Conservation (phyloP, 257 asterid genomes). For the Thymus quinquecostatus region DNA sequence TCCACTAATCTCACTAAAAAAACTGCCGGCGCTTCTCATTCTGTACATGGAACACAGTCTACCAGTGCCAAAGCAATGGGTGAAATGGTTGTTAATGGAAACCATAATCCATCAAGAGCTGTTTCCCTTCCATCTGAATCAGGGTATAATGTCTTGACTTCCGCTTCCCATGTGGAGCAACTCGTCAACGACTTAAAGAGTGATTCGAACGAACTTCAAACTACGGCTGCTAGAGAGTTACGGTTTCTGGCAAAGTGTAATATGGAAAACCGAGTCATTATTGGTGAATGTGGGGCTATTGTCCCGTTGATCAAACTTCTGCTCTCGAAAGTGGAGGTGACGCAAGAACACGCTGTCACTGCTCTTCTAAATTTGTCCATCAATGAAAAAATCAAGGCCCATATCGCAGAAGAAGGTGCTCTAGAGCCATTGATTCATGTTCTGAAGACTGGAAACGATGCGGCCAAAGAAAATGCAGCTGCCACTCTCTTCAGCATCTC, state of each 20-base stretch:
- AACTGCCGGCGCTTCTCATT: slow-evolving; percentile 39
- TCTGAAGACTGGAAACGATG: slow-evolving; percentile 67
- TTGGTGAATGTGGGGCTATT: slow-evolving; percentile 82
- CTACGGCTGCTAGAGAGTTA: slow-evolving; percentile 74
- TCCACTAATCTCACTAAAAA: slow-evolving; percentile 30
- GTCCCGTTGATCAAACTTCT: slow-evolving; percentile 69
- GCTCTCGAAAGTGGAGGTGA: slow-evolving; percentile 53
- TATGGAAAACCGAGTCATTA: slow-evolving; percentile 73
- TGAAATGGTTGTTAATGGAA: slow-evolving; percentile 53
- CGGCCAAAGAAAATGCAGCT: slow-evolving; percentile 92
- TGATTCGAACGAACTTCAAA: slow-evolving; percentile 58
- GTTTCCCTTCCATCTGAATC: slow-evolving; percentile 54
- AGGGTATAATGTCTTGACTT: slow-evolving; percentile 50
- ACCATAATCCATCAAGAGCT: slow-evolving; percentile 43
- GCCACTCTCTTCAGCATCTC: slow-evolving; percentile 94
- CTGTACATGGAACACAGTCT: slow-evolving; percentile 44
- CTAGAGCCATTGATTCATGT: slow-evolving; percentile 85
- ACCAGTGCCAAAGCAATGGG: slow-evolving; percentile 52
- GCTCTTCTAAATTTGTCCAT: slow-evolving; percentile 87
- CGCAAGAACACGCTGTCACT: slow-evolving; percentile 92
- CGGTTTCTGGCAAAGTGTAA: slow-evolving; percentile 78
- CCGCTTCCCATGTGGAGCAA: slow-evolving; percentile 64
- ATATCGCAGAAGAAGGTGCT: slow-evolving; percentile 77
- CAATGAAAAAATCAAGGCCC: slow-evolving; percentile 58
- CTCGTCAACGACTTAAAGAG: slow-evolving; percentile 63